Base-by-base conservation (phyloP, 805 yeast species). In the Torulaspora quercuum region DNA sequence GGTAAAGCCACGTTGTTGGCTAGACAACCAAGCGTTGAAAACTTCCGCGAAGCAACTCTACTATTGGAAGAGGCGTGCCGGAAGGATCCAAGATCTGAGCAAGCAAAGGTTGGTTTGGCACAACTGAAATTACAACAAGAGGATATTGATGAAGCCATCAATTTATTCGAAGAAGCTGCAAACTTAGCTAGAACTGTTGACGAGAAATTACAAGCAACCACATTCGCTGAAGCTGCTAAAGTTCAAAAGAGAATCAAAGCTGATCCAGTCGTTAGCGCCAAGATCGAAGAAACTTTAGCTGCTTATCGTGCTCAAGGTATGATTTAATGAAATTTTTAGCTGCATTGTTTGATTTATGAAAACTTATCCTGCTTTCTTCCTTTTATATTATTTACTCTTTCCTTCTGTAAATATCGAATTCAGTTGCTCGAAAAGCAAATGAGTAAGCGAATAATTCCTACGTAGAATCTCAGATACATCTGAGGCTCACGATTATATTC, bases 161-260 rank as follows among this genome's bases (percentile, higher is more conserved):
- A 66, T 44, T 73, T 82, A 57, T 89, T 90, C 60, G 92, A 85
- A 67, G 84, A 80, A 56, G 82, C 90, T 42, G 80, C 92, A 37
- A 73, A 73, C 39, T 73, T 89, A 50, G 82, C 95, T 14, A 82
- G 97, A 74, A 75, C 84, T 33, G 71, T 76, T 34, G 87, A 82
- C 42, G 97, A 90, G 68, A 83, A 86, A 68, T 71, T 83, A 37
- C 96, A 87, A 68, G 92, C 95, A 39, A 80, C 87, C 45, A 81
- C 92, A 12, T 83, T 85, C 53, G 89, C 90, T 42, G 96, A 87
- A 67, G 96, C 97, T 46, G 79, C 95, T 33, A 84, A 83, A 63
- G 78, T 88, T 68, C 98, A 92, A 72, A 67, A 79, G 57, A 78
- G 81, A 57, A 76, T 92, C 52, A 78, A 73, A 65, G 64, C 72